Percentiles rank a stretch among this genome's conserved stretches.
Evolutionary conservation across 2,329 filamentous ascomycete species (phyloP).

Genomic region (Aspergillus alliaceus): DNA sequence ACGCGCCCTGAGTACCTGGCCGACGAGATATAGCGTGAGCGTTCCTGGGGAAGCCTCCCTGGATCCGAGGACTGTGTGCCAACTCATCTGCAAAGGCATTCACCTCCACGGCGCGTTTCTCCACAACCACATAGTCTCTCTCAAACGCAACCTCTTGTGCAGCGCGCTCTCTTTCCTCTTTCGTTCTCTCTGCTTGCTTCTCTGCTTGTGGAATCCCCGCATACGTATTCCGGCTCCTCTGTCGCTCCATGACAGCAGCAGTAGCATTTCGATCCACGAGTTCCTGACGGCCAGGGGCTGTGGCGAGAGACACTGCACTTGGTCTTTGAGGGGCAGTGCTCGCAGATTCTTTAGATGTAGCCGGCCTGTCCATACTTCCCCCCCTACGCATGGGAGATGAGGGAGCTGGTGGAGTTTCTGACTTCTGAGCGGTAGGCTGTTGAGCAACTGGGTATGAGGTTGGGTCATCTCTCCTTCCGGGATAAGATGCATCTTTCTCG

Average conservation of each 20-base stretch:
- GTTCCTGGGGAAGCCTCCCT: conserved; percentile 50
- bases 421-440: conserved; percentile 37
- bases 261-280: conserved; percentile 33
- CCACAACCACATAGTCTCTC: conserved; percentile 91
- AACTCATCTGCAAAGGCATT: conserved; percentile 96
- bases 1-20: conserved; percentile 73
- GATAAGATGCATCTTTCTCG: conserved; percentile 25
- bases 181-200: conserved; percentile 31
- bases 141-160: conserved; percentile 89
- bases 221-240: conserved; percentile 54
- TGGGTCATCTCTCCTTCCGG: conserved; percentile 22
- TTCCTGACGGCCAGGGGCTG: conserved; percentile 43
- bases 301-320: conserved; percentile 34
- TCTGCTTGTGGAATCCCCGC: conserved; percentile 48
- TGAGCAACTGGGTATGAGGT: conserved; percentile 27
- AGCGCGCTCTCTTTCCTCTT: conserved; percentile 59
- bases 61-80: conserved; percentile 73
- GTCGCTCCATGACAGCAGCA: conserved; percentile 58
- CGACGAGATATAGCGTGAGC: conserved; percentile 69
- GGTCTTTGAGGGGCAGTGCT: conserved; percentile 34
- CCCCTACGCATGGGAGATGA: conserved; percentile 31
- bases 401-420: conserved; percentile 27
- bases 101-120: conserved; percentile 92
- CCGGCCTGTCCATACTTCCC: conserved; percentile 34
- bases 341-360: conserved; percentile 26